These are phyloP conservation scores for Bretziella fagacearum DNA, from an alignment of 2,329 filamentous ascomycete genomes.

Conservation along the genomic window DNA sequence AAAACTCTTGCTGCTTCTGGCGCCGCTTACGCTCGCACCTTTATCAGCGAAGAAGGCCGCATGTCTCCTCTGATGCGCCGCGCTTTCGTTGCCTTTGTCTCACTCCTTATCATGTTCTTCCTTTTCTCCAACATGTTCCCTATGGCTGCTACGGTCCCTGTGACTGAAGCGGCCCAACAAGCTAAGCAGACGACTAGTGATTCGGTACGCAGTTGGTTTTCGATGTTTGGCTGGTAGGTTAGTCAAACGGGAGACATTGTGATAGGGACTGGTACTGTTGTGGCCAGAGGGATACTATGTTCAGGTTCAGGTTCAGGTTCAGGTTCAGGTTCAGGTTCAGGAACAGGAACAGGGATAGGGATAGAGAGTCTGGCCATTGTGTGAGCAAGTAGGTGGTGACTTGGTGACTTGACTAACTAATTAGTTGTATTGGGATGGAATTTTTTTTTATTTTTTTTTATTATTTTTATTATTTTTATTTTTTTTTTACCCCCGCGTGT, in stretches of 20 bases:
- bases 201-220: conserved; percentile 13
- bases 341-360: too few relatives aligned
- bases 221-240: conserved; percentile 12
- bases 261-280: background rate
- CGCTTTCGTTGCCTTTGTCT: conserved; percentile 15
- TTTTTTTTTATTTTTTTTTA: too few relatives aligned
- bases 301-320: background rate
- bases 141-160: conserved; percentile 1
- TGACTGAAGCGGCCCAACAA: conserved; percentile 7
- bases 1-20: conserved; percentile 15
- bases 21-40: conserved; percentile 14
- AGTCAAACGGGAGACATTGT: background rate
- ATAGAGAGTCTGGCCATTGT: too few relatives aligned
- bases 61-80: conserved; percentile 18
- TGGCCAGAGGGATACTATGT: background rate
- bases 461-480: too few relatives aligned
- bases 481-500: too few relatives aligned
- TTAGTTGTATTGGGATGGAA: too few relatives aligned
- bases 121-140: conserved; percentile 15
- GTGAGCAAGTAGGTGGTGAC: too few relatives aligned
- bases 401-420: too few relatives aligned
- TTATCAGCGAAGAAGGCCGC: conserved; percentile 17
- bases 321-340: too few relatives aligned
- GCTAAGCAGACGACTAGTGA: conserved; percentile 10
- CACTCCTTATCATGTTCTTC: conserved; percentile 17